Evolutionary conservation across 202 grass and related monocot species (phyloP).

Genomic region (Schoenoplectus tabernaemontani): DNA sequence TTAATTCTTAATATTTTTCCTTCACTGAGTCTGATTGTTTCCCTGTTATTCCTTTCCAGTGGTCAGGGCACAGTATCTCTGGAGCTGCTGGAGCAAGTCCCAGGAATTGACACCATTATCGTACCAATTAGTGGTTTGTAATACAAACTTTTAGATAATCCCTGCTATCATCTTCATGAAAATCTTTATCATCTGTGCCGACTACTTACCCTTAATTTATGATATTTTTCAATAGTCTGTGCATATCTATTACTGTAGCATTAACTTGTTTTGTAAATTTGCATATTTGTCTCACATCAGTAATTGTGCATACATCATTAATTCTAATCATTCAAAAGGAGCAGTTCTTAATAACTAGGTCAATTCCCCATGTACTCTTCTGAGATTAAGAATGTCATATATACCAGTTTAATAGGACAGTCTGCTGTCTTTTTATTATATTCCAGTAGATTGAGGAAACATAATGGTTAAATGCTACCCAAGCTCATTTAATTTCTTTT

Average conservation of each 20-base stretch:
- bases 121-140: slow-evolving; percentile 81
- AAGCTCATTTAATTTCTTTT: not conserved
- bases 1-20: not conserved
- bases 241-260: not conserved
- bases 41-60: not conserved
- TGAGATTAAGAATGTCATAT: not conserved
- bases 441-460: not conserved
- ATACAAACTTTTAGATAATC: slow-evolving; percentile 6
- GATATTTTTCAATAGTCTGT: not conserved
- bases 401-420: not conserved
- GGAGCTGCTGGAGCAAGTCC: too few relatives aligned
- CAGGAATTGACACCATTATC: too few relatives aligned
- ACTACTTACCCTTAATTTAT: not conserved
- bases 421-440: not conserved
- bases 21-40: not conserved
- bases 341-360: not conserved
- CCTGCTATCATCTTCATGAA: not conserved
- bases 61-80: too few relatives aligned
- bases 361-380: not conserved
- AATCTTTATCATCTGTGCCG: slow-evolving; percentile 6
- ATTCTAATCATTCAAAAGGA: not conserved
- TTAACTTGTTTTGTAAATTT: not conserved
- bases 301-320: not conserved
- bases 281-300: not conserved
- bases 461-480: not conserved